Evolutionary conservation across 352 stramenopile species (phyloP), one percentile per base, ranked within the genome.

Genomic region (Globisporangium perplexum): DNA sequence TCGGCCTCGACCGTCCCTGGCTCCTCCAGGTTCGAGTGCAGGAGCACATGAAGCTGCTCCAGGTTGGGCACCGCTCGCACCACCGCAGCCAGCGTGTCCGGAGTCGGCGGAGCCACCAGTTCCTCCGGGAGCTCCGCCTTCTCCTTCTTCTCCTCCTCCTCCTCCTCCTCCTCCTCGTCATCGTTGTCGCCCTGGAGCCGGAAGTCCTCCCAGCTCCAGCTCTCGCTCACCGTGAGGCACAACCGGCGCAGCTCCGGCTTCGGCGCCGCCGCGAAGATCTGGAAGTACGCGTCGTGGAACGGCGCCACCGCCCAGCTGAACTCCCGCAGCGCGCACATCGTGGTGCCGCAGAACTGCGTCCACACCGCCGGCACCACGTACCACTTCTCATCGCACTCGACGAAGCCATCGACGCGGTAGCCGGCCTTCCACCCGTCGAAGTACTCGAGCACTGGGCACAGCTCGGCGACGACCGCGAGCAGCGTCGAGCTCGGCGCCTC

Each of bases 381-480:
- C 53, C 63, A 55, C 22, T 53, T 55, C 36, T 71, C 63, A 18
- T 64, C 55, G 33, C 63, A 71, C 26, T 53, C 47, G 20, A 71
- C 28, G n/a, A 53, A 46, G 18, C 38, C 54, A 10, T 60, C 51
- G 7, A 67, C 59, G 4, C 31, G 28, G 23, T 63, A 57, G 1
- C 26, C 53, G 10, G n/a, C 23, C 18, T 68, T 65, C 60, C 60
- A 71, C n/a, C 64, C 64, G 26, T 71, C 64, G 4, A 68, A 24
- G 39, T 58, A 67, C 56, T 65, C 60, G 22, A 71, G 23, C 7
- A 44, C 7, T 1, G 60, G 60, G 30, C 64, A 71, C 7, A 45
- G 62, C 15, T 24, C n/a, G 0, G 51, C 44, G 11, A 71, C 24
- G 1, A 42, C 44, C 15, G 33, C 8, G 7, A 71, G 22, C 17